Evolutionary conservation across 352 stramenopile species (phyloP).

Genomic region (Saprolegnia diclina): DNA sequence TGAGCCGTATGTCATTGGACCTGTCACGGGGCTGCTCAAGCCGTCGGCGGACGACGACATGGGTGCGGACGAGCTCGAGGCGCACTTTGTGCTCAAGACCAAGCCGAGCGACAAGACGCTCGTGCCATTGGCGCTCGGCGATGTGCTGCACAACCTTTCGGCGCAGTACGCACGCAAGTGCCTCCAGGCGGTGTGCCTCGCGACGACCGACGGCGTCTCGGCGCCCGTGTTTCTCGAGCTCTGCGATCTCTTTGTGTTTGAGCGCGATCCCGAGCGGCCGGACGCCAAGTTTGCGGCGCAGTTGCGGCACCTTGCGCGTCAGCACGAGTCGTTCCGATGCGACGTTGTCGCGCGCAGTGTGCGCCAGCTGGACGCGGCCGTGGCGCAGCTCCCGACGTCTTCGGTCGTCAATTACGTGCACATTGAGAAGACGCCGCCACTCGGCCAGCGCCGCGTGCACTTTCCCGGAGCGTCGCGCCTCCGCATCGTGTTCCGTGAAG

Average conservation of each 20-base stretch:
- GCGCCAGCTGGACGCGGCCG: not conserved
- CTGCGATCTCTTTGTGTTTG: slow-evolving; percentile 17
- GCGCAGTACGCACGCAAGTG: slow-evolving; percentile 17
- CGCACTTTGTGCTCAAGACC: not conserved
- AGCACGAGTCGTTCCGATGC: not conserved
- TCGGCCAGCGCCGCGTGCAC: slow-evolving; percentile 7
- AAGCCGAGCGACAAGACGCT: not conserved
- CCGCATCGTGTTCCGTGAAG: slow-evolving; percentile 10
- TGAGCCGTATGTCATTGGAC: slow-evolving; percentile 5
- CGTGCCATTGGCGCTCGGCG: not conserved
- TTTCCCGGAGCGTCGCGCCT: slow-evolving; percentile 13
- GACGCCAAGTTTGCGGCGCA: not conserved
- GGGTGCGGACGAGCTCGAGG: not conserved
- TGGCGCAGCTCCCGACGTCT: not conserved
- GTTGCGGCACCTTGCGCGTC: not conserved
- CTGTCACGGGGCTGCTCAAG: slow-evolving; percentile 1
- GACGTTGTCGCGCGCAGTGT: not conserved
- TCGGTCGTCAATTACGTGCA: slow-evolving; percentile 2
- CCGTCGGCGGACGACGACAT: not conserved
- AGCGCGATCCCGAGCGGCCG: not conserved
- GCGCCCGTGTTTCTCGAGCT: slow-evolving; percentile 2
- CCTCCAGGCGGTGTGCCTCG: not conserved
- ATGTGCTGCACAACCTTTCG: slow-evolving; percentile 12
- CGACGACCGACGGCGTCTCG: not conserved
- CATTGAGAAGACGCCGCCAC: slow-evolving; percentile 8